A percentile compares a stretch with the other conserved stretches of the same genome.
Conservation (phyloP, 345 rosid genomes). For the Lepidium africanum region DNA sequence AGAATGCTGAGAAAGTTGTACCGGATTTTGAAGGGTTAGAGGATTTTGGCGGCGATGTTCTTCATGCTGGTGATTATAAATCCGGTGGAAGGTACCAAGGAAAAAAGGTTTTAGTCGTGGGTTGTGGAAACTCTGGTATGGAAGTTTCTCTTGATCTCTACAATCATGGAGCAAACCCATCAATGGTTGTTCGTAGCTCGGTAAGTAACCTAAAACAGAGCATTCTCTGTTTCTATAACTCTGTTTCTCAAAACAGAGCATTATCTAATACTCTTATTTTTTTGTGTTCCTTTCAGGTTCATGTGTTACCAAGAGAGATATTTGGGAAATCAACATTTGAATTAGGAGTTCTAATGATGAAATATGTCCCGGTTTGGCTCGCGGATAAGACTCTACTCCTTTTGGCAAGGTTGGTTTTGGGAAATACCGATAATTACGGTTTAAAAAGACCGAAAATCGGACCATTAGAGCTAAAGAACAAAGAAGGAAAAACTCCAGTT, state of each 20-base stretch:
- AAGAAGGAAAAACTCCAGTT: conserved; percentile 72
- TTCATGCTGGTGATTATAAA: conserved; percentile 72
- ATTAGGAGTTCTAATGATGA: conserved; percentile 49
- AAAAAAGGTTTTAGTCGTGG: conserved; percentile 64
- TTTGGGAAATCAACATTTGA: conserved; percentile 70
- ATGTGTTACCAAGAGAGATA: conserved; percentile 81
- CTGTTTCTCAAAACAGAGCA: not conserved
- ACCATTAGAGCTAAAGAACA: conserved; percentile 58
- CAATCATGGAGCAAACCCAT: conserved; percentile 60
- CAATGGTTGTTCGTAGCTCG: conserved; percentile 78
- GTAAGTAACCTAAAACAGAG: conserved; percentile 36
- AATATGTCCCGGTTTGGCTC: conserved; percentile 62
- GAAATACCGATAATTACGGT: conserved; percentile 57
- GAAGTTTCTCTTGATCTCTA: conserved; percentile 81
- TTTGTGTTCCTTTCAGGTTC: conserved; percentile 38
- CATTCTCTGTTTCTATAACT: not conserved
- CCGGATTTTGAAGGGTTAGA: conserved; percentile 69
- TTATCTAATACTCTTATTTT: not conserved
- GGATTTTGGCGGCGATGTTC: conserved; percentile 51
- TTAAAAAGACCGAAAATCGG: conserved; percentile 56
- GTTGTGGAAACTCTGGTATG: conserved; percentile 95
- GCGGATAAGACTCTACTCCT: conserved; percentile 59
- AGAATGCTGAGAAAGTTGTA: conserved; percentile 73
- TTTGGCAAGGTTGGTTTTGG: conserved; percentile 48
- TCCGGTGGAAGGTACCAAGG: conserved; percentile 55